Evolutionary conservation across 371 early-diverging fungal species (phyloP).

Genomic region (Mucor saturninus): DNA sequence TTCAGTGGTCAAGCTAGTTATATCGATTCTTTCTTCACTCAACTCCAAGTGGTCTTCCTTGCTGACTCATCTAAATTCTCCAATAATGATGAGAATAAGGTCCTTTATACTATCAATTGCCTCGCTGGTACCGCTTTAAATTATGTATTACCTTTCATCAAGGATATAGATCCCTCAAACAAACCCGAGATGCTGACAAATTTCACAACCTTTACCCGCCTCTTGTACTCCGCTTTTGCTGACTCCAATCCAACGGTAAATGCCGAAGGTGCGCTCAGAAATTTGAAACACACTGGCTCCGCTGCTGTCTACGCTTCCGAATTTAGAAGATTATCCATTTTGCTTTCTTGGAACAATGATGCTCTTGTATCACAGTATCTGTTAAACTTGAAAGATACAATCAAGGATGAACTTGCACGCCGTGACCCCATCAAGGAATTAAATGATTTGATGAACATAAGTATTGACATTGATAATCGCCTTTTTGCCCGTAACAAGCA

Average conservation of each 20-base stretch:
- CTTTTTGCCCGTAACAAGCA: neutral
- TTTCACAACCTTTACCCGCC: neutral
- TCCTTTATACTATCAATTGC: neutral
- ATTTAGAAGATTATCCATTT: neutral
- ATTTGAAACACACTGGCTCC: neutral
- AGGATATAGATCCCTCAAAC: neutral
- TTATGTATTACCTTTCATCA: neutral
- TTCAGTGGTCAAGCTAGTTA: neutral
- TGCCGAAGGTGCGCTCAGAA: neutral
- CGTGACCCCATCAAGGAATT: neutral
- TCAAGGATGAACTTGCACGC: neutral
- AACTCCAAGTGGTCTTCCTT: neutral
- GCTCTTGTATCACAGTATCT: neutral
- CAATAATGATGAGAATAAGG: neutral
- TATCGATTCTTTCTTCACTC: neutral
- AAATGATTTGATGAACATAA: neutral
- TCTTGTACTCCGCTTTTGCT: neutral
- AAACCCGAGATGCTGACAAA: neutral
- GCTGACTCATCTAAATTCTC: neutral
- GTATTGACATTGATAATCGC: slow-evolving; percentile 2
- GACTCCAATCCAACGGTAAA: neutral
- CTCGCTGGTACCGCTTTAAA: neutral
- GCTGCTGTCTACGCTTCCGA: neutral
- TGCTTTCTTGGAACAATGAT: slow-evolving; percentile 2
- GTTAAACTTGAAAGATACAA: neutral